phyloP scores from a whole-genome alignment of 2,329 filamentous ascomycete genomes.

The Aspergillus flavus region DNA sequence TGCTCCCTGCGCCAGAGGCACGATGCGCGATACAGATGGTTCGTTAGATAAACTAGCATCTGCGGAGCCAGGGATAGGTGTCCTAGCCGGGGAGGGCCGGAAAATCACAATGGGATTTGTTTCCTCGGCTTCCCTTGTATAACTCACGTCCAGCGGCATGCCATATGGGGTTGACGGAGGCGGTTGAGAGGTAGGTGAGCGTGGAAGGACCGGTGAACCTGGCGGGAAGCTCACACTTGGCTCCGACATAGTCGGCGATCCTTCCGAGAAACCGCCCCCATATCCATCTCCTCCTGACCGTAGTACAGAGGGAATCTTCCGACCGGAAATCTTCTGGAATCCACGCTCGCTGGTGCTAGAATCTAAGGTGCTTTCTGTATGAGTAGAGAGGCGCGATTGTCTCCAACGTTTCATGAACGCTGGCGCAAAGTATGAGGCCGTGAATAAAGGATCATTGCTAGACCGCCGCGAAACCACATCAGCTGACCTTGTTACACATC shows the following conservation, averaged over 20 bases:
- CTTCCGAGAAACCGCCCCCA: slow-evolving; percentile 38
- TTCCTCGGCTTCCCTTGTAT: slow-evolving; percentile 35
- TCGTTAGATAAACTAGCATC: slow-evolving; percentile 29
- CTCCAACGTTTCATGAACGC: slow-evolving; percentile 46
- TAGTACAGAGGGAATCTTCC: slow-evolving; percentile 52
- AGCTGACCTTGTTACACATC: slow-evolving; percentile 21
- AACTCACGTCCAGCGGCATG: slow-evolving; percentile 34
- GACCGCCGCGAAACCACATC: slow-evolving; percentile 42
- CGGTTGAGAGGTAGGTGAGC: slow-evolving; percentile 27
- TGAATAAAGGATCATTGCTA: slow-evolving; percentile 42
- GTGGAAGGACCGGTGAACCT: slow-evolving; percentile 27
- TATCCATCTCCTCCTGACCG: slow-evolving; percentile 51
- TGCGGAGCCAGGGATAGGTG: slow-evolving; percentile 43
- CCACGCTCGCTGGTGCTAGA: slow-evolving; percentile 47
- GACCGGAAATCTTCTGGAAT: slow-evolving; percentile 53
- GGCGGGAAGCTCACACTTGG: slow-evolving; percentile 25
- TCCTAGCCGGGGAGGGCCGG: slow-evolving; percentile 47
- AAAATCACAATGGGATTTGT: slow-evolving; percentile 36
- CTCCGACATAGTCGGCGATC: slow-evolving; percentile 34
- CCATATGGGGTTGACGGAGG: slow-evolving; percentile 33
- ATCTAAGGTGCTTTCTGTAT: slow-evolving; percentile 38
- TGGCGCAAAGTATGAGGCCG: slow-evolving; percentile 40
- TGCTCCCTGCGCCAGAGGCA: slow-evolving; percentile 30
- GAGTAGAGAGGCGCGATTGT: slow-evolving; percentile 38
- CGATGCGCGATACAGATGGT: slow-evolving; percentile 25